Evolutionary conservation across 2,329 filamentous ascomycete genomes (phyloP).

Genomic region (Pyrenochaeta sp.): DNA sequence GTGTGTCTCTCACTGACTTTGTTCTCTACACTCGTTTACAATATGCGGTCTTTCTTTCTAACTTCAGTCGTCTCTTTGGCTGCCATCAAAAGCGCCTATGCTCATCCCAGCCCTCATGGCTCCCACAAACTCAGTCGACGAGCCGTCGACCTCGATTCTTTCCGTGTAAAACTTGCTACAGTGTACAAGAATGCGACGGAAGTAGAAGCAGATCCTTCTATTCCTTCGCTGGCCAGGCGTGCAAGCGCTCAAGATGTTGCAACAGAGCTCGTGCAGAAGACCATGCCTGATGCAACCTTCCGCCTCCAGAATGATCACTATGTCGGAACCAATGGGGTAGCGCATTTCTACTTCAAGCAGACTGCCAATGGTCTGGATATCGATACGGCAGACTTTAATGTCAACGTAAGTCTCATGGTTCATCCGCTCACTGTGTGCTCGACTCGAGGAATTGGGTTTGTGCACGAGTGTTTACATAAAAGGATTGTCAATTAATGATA

Average conservation of each 20-base stretch:
- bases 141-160: constrained; percentile 42
- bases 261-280: constrained; percentile 42
- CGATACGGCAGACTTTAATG: constrained; percentile 68
- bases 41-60: constrained; percentile 41
- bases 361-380: constrained; percentile 66
- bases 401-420: constrained; percentile 59
- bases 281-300: constrained; percentile 54
- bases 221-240: constrained; percentile 27
- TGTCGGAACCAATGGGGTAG: constrained; percentile 63
- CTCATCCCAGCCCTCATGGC: constrained; percentile 29
- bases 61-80: constrained; percentile 39
- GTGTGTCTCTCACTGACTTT: constrained; percentile 21
- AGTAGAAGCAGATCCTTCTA: constrained; percentile 27
- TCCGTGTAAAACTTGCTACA: constrained; percentile 38
- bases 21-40: constrained; percentile 20
- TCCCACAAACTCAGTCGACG: constrained; percentile 25
- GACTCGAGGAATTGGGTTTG: background rate
- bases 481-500: background rate
- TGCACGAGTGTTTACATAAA: background rate
- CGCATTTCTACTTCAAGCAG: constrained; percentile 68
- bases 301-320: constrained; percentile 64
- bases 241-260: constrained; percentile 42
- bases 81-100: constrained; percentile 29
- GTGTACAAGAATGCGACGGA: constrained; percentile 32
- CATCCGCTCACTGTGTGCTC: background rate